Conservation (phyloP, 768 basidiomycete genomes). For the Leccinum subgranulosum region DNA sequence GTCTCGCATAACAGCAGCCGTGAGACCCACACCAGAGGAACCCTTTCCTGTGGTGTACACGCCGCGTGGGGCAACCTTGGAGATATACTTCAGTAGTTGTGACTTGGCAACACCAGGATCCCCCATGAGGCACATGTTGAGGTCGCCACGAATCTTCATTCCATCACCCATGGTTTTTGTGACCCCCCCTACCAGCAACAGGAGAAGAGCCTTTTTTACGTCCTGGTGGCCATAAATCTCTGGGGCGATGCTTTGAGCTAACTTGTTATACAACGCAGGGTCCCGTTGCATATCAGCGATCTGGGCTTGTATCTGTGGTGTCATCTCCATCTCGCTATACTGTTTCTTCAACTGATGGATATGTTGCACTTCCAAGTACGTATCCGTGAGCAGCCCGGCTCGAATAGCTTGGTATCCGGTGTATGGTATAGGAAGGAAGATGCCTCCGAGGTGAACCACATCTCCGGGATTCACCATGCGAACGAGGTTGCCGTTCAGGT, state of each 20-base stretch:
- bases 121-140: slow-evolving; percentile 98
- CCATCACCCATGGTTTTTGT: slow-evolving; percentile 95
- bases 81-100: slow-evolving; percentile 95
- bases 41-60: slow-evolving; percentile 99
- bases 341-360: slow-evolving; percentile 96
- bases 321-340: slow-evolving; percentile 92
- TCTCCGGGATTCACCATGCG: slow-evolving; percentile 94
- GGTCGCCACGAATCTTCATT: slow-evolving; percentile 97
- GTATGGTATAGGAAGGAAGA: slow-evolving; percentile 97
- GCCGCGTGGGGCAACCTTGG: slow-evolving; percentile 96
- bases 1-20: slow-evolving; percentile 98
- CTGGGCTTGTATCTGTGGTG: slow-evolving; percentile 71
- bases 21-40: slow-evolving; percentile 97
- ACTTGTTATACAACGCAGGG: slow-evolving; percentile 78
- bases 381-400: slow-evolving; percentile 94
- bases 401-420: slow-evolving; percentile 97
- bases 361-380: slow-evolving; percentile 90
- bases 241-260: slow-evolving; percentile 93
- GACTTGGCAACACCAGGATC: slow-evolving; percentile 99
- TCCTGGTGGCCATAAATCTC: slow-evolving; percentile 98
- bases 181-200: slow-evolving; percentile 93
- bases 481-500: slow-evolving; percentile 86
- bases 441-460: slow-evolving; percentile 91
- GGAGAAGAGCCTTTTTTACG: slow-evolving; percentile 92
- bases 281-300: slow-evolving; percentile 70